phyloP scores from a whole-genome alignment of 78 protist genomes.

The Parvularia atlantis region DNA sequence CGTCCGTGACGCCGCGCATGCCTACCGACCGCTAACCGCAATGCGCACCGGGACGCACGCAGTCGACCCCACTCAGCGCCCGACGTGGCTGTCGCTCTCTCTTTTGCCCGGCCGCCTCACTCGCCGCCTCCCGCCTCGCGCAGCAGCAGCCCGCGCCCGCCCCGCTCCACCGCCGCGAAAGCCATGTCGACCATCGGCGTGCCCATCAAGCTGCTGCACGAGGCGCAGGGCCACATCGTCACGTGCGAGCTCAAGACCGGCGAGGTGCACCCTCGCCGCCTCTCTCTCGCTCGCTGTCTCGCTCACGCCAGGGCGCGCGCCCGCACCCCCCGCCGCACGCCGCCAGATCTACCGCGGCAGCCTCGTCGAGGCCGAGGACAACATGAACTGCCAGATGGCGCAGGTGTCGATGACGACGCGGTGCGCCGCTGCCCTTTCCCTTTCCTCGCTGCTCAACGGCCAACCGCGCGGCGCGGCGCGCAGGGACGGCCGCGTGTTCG shows the following conservation, averaged over 20 bases:
- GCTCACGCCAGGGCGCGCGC: neutral
- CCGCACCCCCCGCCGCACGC: too few relatives aligned
- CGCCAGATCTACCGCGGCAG: conserved; percentile 56
- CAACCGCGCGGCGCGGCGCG: conserved; percentile 4
- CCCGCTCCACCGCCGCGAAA: too few relatives aligned
- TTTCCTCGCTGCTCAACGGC: neutral
- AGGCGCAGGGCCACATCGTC: conserved; percentile 83
- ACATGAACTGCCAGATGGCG: conserved; percentile 81
- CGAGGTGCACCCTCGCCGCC: conserved; percentile 44
- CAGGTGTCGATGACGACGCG: conserved; percentile 60
- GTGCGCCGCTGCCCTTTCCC: conserved; percentile 22
- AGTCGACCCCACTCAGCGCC: too few relatives aligned
- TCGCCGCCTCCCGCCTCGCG: too few relatives aligned
- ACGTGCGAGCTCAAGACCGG: conserved; percentile 81
- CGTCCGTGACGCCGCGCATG: too few relatives aligned
- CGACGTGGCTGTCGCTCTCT: too few relatives aligned
- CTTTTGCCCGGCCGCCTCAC: too few relatives aligned
- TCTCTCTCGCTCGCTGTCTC: too few relatives aligned
- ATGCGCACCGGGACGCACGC: too few relatives aligned
- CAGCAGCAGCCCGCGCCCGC: too few relatives aligned
- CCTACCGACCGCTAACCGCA: too few relatives aligned
- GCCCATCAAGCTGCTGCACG: conserved; percentile 94
- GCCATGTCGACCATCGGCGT: conserved; percentile 81
- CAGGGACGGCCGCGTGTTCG: conserved; percentile 28
- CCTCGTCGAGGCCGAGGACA: conserved; percentile 84